These are phyloP conservation scores for Zoysia pacifica DNA, from an alignment of 176 grass and related monocot species.

Conservation along the genomic window DNA sequence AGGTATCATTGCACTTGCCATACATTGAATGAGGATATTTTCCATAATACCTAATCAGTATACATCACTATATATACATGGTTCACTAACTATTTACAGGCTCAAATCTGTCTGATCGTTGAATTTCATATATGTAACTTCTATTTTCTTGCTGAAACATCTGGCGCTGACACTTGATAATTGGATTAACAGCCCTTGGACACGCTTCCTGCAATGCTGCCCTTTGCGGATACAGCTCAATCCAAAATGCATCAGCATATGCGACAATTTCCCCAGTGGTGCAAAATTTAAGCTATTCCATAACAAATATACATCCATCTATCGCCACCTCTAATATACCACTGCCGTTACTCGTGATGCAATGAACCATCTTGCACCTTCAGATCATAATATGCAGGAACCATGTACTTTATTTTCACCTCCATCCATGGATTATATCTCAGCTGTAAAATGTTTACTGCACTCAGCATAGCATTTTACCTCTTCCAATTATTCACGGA, in stretches of 20 bases:
- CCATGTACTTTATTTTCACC: neutral
- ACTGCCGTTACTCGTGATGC: neutral
- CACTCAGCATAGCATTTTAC: neutral
- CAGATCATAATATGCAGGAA: neutral
- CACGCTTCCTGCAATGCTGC: neutral
- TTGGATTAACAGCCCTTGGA: conserved; percentile 12
- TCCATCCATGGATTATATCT: neutral
- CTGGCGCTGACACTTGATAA: conserved; percentile 19
- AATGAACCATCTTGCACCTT: neutral
- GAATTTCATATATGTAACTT: neutral
- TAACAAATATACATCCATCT: neutral
- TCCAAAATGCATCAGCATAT: neutral
- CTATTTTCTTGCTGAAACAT: conserved; percentile 20
- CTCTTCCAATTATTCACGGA: neutral
- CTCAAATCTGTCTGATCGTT: neutral
- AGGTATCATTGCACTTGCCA: neutral
- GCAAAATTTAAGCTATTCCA: conserved; percentile 9
- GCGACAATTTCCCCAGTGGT: neutral
- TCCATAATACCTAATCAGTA: neutral
- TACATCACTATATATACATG: conserved; percentile 16
- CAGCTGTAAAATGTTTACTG: neutral
- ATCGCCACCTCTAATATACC: neutral
- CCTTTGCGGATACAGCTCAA: neutral
- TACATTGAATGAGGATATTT: neutral
- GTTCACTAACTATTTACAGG: neutral